Conservation (phyloP, 768 basidiomycete species). For the Mrakia hoshinonis region DNA sequence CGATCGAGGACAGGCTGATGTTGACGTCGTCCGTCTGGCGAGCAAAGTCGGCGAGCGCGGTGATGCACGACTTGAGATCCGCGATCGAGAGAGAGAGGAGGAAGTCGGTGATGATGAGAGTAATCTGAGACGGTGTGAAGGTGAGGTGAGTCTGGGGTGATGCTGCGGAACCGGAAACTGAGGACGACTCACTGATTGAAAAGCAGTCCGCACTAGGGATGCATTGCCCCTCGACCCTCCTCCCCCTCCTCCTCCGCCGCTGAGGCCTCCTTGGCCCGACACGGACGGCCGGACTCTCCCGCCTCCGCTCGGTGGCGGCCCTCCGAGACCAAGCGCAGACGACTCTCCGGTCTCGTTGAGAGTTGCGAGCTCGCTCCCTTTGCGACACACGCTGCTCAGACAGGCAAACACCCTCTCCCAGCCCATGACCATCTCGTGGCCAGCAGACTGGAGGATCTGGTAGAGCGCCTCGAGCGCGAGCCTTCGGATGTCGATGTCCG, state of each 20-base stretch:
- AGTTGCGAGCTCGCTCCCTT: neutral
- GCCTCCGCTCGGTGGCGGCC: neutral
- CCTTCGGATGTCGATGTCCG: conserved; percentile 64
- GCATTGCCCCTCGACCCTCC: conserved; percentile 7
- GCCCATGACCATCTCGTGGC: conserved; percentile 81
- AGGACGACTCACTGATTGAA: conserved; percentile 23
- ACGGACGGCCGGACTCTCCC: neutral
- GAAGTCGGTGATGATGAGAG: conserved; percentile 80
- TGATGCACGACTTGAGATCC: conserved; percentile 79
- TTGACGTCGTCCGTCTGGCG: conserved; percentile 83
- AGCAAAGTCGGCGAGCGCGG: conserved; percentile 82
- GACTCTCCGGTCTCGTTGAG: neutral
- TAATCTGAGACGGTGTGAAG: conserved; percentile 43
- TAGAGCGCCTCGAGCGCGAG: conserved; percentile 86
- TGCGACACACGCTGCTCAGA: conserved; percentile 69
- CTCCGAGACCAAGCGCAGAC: neutral
- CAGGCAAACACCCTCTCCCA: conserved; percentile 93
- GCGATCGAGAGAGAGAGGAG: conserved; percentile 69
- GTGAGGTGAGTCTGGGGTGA: neutral
- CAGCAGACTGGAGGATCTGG: conserved; percentile 80
- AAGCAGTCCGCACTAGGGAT: conserved; percentile 14
- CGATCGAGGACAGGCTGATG: conserved; percentile 86
- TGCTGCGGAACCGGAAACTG: neutral
- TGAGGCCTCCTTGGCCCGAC: neutral
- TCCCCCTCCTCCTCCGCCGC: neutral